These are phyloP conservation scores for Capsicum chinense DNA, from an alignment of 257 asterid species.

Conservation along the genomic window DNA sequence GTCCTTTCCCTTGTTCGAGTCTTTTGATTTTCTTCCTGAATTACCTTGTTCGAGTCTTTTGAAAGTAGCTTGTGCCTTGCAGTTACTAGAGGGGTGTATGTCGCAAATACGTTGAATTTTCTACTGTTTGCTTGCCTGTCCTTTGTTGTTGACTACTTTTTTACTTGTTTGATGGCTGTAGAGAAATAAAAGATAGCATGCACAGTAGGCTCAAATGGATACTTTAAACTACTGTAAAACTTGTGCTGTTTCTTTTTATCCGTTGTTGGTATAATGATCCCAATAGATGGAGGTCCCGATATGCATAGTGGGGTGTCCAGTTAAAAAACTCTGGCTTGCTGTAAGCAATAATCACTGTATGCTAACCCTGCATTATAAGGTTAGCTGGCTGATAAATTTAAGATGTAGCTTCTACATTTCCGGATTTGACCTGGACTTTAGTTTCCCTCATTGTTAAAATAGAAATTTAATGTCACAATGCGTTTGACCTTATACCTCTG, in stretches of 20 bases:
- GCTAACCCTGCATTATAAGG: neutral
- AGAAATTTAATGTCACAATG: neutral
- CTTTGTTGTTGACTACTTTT: neutral
- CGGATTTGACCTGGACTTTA: neutral
- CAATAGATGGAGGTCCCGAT: neutral
- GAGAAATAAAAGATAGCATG: neutral
- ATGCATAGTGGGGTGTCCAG: neutral
- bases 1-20: too few species aligned
- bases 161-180: neutral
- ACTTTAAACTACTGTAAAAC: neutral
- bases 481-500: neutral
- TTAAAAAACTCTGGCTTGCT: neutral
- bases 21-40: too few species aligned
- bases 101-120: neutral
- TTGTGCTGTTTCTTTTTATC: neutral
- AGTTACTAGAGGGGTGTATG: neutral
- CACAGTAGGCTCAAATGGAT: neutral
- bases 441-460: neutral
- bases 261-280: neutral
- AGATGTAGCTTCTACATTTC: neutral
- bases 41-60: neutral
- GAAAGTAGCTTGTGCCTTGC: neutral
- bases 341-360: neutral
- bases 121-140: neutral
- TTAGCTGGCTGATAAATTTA: neutral